Conservation (phyloP, 148 eudicot species). For the Nepenthes gracilis region DNA sequence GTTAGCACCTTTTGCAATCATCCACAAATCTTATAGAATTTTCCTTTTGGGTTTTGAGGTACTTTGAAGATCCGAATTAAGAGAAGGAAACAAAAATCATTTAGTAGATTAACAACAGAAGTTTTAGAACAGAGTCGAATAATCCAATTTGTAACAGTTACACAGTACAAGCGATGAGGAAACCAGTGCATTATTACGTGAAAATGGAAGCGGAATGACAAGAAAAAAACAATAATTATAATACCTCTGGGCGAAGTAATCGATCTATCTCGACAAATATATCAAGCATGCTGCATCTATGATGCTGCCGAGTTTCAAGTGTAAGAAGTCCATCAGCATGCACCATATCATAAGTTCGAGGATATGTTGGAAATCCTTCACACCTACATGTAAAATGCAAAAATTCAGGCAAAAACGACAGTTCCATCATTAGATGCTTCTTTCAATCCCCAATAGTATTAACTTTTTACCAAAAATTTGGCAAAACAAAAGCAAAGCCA, state of each 20-base stretch:
- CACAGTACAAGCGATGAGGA: neutral
- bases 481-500: too few species aligned
- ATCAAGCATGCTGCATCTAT: conserved; percentile 52
- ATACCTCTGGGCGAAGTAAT: conserved; percentile 97
- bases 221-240: neutral
- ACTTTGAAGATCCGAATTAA: too few species aligned
- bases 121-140: neutral
- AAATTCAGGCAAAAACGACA: too few species aligned
- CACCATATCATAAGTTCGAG: conserved; percentile 90
- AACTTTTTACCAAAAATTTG: too few species aligned
- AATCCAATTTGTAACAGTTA: neutral
- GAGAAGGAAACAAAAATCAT: too few species aligned
- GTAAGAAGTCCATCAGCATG: conserved; percentile 88
- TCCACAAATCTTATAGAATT: neutral
- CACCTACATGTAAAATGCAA: conserved; percentile 42
- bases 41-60: too few species aligned
- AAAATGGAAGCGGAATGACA: neutral
- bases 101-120: neutral
- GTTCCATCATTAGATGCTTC: too few species aligned
- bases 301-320: conserved; percentile 44
- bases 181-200: neutral
- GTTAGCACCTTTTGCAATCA: conserved; percentile 1
- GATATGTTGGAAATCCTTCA: conserved; percentile 93
- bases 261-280: conserved; percentile 88
- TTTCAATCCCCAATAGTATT: too few species aligned